Conservation (phyloP, 2,329 filamentous ascomycete species). For the Diaporthe eres region DNA sequence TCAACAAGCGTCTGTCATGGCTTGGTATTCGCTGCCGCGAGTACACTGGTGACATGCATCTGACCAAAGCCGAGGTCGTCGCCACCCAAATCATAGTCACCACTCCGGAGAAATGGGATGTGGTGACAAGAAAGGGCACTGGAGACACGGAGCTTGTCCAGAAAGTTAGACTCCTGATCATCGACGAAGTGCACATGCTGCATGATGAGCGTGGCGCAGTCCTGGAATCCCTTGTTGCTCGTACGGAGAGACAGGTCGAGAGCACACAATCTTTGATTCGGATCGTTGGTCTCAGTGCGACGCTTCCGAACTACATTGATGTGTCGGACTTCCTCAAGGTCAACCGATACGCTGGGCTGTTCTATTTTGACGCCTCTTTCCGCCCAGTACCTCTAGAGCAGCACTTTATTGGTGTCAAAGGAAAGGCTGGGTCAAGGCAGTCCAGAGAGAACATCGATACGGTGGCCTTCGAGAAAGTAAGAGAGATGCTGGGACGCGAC, state of each 20-base stretch:
- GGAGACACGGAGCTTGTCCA: conserved; percentile 98
- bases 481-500: conserved; percentile 89
- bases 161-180: conserved; percentile 95
- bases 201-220: conserved; percentile 98
- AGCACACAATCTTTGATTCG: conserved; percentile 98
- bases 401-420: conserved; percentile 96
- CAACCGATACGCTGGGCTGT: conserved; percentile 91
- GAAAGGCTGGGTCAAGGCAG: conserved; percentile 84
- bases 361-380: conserved; percentile 98
- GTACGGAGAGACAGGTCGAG: conserved; percentile 96
- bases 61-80: conserved; percentile 96
- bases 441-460: conserved; percentile 91
- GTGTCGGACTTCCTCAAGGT: conserved; percentile 98
- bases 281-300: conserved; percentile 95
- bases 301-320: conserved; percentile 95
- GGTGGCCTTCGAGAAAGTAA: conserved; percentile 93
- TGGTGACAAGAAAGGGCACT: conserved; percentile 96
- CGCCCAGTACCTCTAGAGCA: conserved; percentile 96
- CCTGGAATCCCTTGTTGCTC: conserved; percentile 93
- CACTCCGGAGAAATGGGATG: conserved; percentile 99
- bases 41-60: conserved; percentile 98
- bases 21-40: conserved; percentile 92
- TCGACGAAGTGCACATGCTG: conserved; percentile 99
- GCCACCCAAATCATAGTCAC: conserved; percentile 98
- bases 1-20: conserved; percentile 93